These are phyloP conservation scores for Fusarium caatingaense DNA, from an alignment of 2,329 filamentous ascomycete species.

Conservation along the genomic window DNA sequence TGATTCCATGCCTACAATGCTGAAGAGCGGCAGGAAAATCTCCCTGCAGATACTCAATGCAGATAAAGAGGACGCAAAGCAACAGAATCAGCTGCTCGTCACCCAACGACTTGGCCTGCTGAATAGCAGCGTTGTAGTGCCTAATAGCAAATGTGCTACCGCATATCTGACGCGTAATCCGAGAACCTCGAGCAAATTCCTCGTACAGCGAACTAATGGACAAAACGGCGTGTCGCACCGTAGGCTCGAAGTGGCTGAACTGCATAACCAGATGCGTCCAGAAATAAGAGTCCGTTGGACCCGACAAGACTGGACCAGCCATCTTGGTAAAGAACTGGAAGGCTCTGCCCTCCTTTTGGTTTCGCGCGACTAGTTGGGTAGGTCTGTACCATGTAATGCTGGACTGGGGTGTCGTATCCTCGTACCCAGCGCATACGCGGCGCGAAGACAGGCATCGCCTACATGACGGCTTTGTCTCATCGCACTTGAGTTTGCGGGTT, in stretches of 20 bases:
- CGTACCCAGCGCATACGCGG: constrained; percentile 10
- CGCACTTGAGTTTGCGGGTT: constrained; percentile 10
- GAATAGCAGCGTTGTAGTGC: constrained; percentile 26
- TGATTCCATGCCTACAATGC: constrained; percentile 19
- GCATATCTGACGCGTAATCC: constrained; percentile 9
- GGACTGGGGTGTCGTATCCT: neutral
- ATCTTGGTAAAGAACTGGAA: constrained; percentile 29
- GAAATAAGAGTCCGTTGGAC: constrained; percentile 29
- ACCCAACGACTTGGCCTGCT: constrained; percentile 2
- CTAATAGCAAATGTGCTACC: constrained; percentile 17
- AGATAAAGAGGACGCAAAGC: constrained; percentile 27
- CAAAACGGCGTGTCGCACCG: constrained; percentile 25
- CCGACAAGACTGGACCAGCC: constrained; percentile 19
- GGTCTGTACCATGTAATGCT: constrained; percentile 15
- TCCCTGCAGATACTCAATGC: constrained; percentile 28
- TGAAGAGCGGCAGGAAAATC: constrained; percentile 13
- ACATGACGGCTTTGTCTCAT: constrained; percentile 8
- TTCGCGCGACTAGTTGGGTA: constrained; percentile 3
- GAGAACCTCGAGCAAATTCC: neutral
- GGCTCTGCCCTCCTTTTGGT: constrained; percentile 16
- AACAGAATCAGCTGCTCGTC: constrained; percentile 18
- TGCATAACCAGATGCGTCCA: constrained; percentile 38
- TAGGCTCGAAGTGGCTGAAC: constrained; percentile 31
- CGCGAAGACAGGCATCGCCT: neutral
- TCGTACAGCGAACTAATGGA: constrained; percentile 33